Percentiles rank a stretch among this genome's conserved stretches.
These are phyloP conservation scores for Isatis tinctoria DNA, from an alignment of 345 rosid genomes.

Conservation along the genomic window DNA sequence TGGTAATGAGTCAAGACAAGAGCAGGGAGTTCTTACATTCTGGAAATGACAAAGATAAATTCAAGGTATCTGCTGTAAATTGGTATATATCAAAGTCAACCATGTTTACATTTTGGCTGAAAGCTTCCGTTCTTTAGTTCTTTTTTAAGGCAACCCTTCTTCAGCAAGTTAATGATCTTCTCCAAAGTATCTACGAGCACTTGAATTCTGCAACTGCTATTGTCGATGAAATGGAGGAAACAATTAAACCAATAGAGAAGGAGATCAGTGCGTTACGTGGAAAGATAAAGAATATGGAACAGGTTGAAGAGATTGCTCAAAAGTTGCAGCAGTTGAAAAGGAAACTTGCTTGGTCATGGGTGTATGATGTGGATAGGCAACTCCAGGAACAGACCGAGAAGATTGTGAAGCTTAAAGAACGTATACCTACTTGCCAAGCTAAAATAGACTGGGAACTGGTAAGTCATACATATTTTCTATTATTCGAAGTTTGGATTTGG, in stretches of 20 bases:
- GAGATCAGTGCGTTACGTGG: constrained; percentile 62
- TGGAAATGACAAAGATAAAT: constrained; percentile 93
- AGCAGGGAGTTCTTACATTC: constrained; percentile 98
- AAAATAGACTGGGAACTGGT: constrained; percentile 72
- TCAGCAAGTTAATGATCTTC: constrained; percentile 90
- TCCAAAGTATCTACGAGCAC: constrained; percentile 55
- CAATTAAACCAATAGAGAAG: constrained; percentile 71
- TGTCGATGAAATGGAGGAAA: constrained; percentile 62
- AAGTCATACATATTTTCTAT: constrained; percentile 37
- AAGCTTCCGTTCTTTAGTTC: constrained; percentile 49
- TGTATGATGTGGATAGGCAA: constrained; percentile 73
- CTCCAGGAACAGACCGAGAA: constrained; percentile 49
- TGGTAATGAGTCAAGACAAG: constrained; percentile 96
- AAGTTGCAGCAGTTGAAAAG: constrained; percentile 66
- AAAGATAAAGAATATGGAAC: constrained; percentile 87
- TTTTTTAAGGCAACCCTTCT: constrained; percentile 95
- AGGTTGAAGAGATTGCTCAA: constrained; percentile 73
- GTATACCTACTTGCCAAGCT: constrained; percentile 88
- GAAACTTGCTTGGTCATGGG: constrained; percentile 97
- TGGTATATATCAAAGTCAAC: neutral
- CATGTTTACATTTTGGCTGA: constrained; percentile 30
- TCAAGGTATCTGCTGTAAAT: constrained; percentile 51
- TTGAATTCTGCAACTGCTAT: constrained; percentile 53
- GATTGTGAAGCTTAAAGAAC: constrained; percentile 66
- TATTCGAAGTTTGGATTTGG: neutral